Evolutionary conservation across 2,329 filamentous ascomycete species (phyloP), one percentile per base, ranked within the genome.

Genomic region (Clathrospora elynae): DNA sequence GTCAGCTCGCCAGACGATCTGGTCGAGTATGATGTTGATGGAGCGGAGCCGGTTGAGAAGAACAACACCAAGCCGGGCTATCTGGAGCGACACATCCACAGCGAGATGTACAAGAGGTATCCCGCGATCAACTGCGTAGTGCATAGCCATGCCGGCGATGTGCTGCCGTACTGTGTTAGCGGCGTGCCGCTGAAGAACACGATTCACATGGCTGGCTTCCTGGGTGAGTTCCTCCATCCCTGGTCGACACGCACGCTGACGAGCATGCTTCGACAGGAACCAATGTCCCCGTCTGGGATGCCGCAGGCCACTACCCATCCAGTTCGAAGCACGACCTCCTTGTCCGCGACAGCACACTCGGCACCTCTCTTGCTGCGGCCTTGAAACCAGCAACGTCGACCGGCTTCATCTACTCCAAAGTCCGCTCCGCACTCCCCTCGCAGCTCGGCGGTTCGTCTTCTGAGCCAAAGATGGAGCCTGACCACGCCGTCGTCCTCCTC

Each of bases 41-140:
- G 75, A 42, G 73, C 69, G 1, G 61, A 51, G 12, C 49, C 61
- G 4, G 64, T 71, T 1, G 67, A 71, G 44, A 68, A 68, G 35
- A 39, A 66, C n/a, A n/a, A n/a, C 16, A 57, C 52, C 10, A 65
- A 60, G 33, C 51, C 50, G 1, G 66, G 66, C 6, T 76, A 72
- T 41, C 42, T 67, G 4, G 75, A 78, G 56, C 63, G 74, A 12
- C 71, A 67, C 53, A 74, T 77, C 35, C 75, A 78, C 56, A 66
- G 64, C 39, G 69, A 72, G 40, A 71, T 76, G 11, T 75, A 75
- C 55, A 75, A 74, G 55, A 62, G 64, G 28, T 77, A 73, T 52
- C 67, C 66, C 1, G 63, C 58, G 4, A 68, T 77, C 12, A 71
- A 75, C 28, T 63, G 66, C 31, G 72, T 77, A 2, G 64, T 77